Base-by-base conservation (phyloP, 768 basidiomycete species). In the Gyrodon lividus region DNA sequence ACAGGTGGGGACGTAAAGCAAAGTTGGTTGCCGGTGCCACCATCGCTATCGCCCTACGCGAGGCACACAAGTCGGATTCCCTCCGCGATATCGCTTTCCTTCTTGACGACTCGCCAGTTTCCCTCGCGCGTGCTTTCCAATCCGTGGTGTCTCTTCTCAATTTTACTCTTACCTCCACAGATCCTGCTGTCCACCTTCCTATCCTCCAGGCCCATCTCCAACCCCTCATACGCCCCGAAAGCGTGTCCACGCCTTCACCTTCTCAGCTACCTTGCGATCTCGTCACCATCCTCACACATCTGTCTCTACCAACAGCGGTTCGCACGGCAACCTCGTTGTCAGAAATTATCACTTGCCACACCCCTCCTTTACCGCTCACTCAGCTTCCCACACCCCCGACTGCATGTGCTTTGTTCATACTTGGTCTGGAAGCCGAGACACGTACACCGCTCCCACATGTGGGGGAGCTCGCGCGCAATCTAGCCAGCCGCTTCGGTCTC, bases 1-100 rank as follows among this genome's bases (percentile, higher is more conserved):
- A 81, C 62, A 80, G 79, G 33, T 93, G 89, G 89, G 90, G 91
- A 33, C 76, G 81, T 46, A 83, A 77, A 56, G 84, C 89, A 19
- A 89, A 80, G 66, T 71, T 81, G 39, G 75, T 81, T 12, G 85
- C 86, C 0, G 91, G 82, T 12, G 87, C 84, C 2, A 80, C 83
- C 41, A 71, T 91, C 23, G 77, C 82, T 22, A 77, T 91, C 49
- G 83, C 87, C 5, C 72, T 91, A 38, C 84, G 89, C 44, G 86
- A 91, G 71, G 75, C 78, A 51, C 81, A 75, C 59, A 83, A 80
- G 50, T 81, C 86, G 24, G 85, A 87, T 63, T 79, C 80, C 12
- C 72, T 91, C 42, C 75, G 74, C 46, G 82, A 89, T 55, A 81
- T 93, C 54, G 84, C 89, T 4, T 81, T 78, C 57, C 69, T 88